Conservation (phyloP, 352 stramenopile genomes). For the Aphanomyces stellatus region DNA sequence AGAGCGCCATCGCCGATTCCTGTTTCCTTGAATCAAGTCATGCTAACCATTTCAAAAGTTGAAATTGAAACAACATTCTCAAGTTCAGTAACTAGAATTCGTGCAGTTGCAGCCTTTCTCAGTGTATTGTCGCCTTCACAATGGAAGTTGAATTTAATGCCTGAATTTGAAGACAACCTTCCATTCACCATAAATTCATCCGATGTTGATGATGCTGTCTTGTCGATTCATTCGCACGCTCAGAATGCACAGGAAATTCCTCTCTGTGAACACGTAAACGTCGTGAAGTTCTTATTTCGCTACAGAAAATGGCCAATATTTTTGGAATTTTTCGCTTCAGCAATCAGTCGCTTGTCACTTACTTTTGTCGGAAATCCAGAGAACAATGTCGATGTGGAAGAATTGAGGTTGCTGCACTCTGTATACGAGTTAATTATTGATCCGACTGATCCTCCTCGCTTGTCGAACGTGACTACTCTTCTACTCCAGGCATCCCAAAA, state of each 20-base stretch:
- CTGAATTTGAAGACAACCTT: background rate
- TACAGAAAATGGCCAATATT: slow-evolving; percentile 3
- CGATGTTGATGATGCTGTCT: background rate
- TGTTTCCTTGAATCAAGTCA: background rate
- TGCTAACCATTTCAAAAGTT: background rate
- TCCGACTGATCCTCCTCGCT: background rate
- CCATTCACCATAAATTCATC: background rate
- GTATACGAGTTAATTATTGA: background rate
- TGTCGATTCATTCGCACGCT: background rate
- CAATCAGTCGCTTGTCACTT: background rate
- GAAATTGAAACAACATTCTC: slow-evolving; percentile 13
- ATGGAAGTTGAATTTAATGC: background rate
- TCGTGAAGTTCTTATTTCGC: slow-evolving; percentile 9
- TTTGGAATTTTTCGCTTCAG: background rate
- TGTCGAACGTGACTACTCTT: background rate
- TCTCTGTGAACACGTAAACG: background rate
- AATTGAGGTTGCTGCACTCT: background rate
- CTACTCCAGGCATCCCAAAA: background rate
- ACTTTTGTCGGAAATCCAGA: background rate
- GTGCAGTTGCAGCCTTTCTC: background rate
- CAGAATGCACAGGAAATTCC: background rate
- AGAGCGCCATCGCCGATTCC: background rate
- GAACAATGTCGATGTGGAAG: background rate
- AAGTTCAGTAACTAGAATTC: background rate
- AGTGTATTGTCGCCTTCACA: background rate